phyloP scores from a whole-genome alignment of 208 protist genomes.

The Zelonia costaricensis region DNA sequence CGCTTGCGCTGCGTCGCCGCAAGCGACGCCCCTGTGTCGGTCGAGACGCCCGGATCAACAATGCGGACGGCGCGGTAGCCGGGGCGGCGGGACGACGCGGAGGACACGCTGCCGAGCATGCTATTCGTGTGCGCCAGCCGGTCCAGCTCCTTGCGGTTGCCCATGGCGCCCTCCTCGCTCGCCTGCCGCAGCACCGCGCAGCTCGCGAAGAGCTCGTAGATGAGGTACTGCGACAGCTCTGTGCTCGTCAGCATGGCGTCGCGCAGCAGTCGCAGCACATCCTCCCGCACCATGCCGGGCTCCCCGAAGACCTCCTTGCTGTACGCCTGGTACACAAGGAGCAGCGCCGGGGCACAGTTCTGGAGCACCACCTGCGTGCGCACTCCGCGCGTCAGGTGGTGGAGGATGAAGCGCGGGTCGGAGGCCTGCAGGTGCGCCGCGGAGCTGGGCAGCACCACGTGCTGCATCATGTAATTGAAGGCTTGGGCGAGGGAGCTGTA shows the following conservation, averaged over 20 bases:
- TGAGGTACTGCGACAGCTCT: slow-evolving; percentile 82
- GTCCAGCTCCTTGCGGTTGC: slow-evolving; percentile 62
- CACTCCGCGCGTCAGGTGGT: slow-evolving; percentile 50
- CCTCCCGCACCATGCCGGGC: slow-evolving; percentile 64
- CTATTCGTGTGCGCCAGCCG: slow-evolving; percentile 33
- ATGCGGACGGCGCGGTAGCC: slow-evolving; percentile 59
- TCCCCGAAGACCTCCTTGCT: slow-evolving; percentile 75
- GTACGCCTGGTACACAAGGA: slow-evolving; percentile 75
- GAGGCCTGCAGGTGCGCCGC: slow-evolving; percentile 6
- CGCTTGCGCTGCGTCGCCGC: slow-evolving; percentile 25
- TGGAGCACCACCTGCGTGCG: slow-evolving; percentile 57
- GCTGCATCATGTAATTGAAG: slow-evolving; percentile 22
- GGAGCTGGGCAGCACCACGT: slow-evolving; percentile 20
- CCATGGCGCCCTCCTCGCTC: slow-evolving; percentile 47
- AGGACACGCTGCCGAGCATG: not conserved
- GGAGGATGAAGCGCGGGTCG: slow-evolving; percentile 28
- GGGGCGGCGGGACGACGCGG: slow-evolving; percentile 27
- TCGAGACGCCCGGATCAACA: slow-evolving; percentile 35
- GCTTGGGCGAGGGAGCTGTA: slow-evolving; percentile 26
- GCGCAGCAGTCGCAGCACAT: slow-evolving; percentile 72
- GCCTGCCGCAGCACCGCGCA: slow-evolving; percentile 60
- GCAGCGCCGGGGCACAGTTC: slow-evolving; percentile 52
- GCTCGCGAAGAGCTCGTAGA: slow-evolving; percentile 81
- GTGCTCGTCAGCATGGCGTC: slow-evolving; percentile 90
- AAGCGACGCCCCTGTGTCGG: slow-evolving; percentile 14